Evolutionary conservation across 192 early-diverging fungal genomes (phyloP), one percentile per base, ranked within the genome.

Genomic region (Allomyces arbusculus): DNA sequence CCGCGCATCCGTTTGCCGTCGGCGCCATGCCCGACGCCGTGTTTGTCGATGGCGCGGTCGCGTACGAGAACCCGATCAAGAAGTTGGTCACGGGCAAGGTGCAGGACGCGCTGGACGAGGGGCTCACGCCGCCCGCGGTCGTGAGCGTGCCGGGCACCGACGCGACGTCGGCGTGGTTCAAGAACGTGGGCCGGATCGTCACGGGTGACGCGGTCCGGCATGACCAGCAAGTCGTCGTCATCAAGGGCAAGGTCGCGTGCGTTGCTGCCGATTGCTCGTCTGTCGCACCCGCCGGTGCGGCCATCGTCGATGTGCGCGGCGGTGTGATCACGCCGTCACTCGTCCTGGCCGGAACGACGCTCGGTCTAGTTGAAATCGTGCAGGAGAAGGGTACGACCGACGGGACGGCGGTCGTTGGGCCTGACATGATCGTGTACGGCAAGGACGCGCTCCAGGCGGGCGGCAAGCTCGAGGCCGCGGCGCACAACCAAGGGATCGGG

Each of bases 1-100:
- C 86, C 69, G 79, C 79, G 44, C 70, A 82, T 64, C 89, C 89
- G 7, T 72, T 91, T 7, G 62, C 69, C 6, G 67, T 89, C 3
- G 87, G 87, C 23, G 84, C 89, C 23, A 75, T 82, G 70, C 89
- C 89, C 62, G 68, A 89, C 23, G 76, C 84, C 67, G 88, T 91
- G 11, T 87, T 79, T 68, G 74, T 86, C 58, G 89, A 91, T 69
- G 89, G 89, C 61, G 76, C 80, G 22, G 64, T 77, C 0, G 82
- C 84, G 63, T 82, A 84, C 69, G 71, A 79, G 44, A 67, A 78
- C 5, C 23, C 74, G 63, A 73, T 71, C 65, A 74, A 75, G 61
- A 68, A 77, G 61, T 65, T 71, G 61, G 72, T 72, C 28, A 73
- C 71, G 10, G 23, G 77, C n/a, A 65, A 75, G 50, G 79, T 73